Base-by-base conservation (phyloP, 257 asterid species). In the Scutellaria galericulata region DNA sequence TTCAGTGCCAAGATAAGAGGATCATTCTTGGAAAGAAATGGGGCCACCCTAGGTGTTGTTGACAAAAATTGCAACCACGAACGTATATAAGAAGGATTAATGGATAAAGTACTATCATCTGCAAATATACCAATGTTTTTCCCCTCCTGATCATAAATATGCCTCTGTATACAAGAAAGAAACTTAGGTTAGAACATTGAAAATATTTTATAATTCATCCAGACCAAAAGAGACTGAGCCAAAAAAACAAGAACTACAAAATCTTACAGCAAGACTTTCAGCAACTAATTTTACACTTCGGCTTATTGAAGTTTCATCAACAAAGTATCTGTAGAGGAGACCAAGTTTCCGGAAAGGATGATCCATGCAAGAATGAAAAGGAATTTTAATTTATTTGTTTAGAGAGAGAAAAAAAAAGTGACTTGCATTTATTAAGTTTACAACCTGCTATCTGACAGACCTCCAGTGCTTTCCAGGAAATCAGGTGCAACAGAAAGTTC, bases 181-280 rank as follows among this genome's bases (percentile, higher is more conserved):
- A 67, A 70, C 57, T 44, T 47, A 1, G 35, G 37, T 81, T 68
- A 76, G 78, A 14, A 70, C 53, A 57, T 35, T 24, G 8, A 15
- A 6, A 61, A 67, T 42, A 55, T 63, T 71, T 39, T 70, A 24
- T 15, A 11, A 73, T 54, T 59, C 55, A 66, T 14, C 69, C 39
- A 51, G 22, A 46, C 13, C 40, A 63, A 27, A 57, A 60, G 6
- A 24, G 20, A 60, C 54, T 52, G 46, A 18, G 47, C 0, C 27
- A 62, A 44, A n/a, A 12, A n/a, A 12, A 9, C 1, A 13, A 31
- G 66, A 58, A 67, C 51, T 31, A 55, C 1, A 71, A 76, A 64
- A 74, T 66, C 97, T 87, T 90, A 95, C 99, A 46, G 96, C 98
- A 15, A 95, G 86, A 80, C 92, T 92, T 83, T 95, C 98, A 73